Evolutionary conservation across 352 stramenopile genomes (phyloP).

Genomic region (Phytophthora hibernalis): DNA sequence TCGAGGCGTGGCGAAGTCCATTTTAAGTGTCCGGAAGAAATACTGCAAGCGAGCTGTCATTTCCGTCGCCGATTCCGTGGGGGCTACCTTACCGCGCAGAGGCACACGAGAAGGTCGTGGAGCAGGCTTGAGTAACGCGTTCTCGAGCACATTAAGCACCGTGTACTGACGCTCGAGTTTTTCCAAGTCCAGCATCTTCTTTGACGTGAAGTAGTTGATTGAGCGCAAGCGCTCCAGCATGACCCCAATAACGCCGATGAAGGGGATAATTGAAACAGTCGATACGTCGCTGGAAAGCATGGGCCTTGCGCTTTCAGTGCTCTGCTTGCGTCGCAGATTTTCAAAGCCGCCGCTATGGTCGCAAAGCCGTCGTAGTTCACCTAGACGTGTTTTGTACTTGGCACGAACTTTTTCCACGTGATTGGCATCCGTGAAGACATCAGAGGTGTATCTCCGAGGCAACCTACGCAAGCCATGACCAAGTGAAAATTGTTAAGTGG

Average conservation of each 20-base stretch:
- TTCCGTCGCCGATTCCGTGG: conserved; percentile 22
- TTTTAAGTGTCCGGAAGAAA: conserved; percentile 44
- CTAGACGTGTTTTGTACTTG: conserved; percentile 72
- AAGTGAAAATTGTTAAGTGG: conserved; percentile 79
- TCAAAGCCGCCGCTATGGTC: conserved; percentile 79
- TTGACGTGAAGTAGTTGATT: conserved; percentile 51
- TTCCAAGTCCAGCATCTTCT: conserved; percentile 58
- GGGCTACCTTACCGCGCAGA: conserved; percentile 24
- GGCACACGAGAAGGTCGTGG: conserved; percentile 26
- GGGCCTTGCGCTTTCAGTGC: conserved; percentile 36
- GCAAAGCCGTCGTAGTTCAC: conserved; percentile 67
- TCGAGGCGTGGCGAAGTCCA: conserved; percentile 53
- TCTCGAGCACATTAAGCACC: conserved; percentile 58
- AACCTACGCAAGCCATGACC: conserved; percentile 83
- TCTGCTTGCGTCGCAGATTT: conserved; percentile 68
- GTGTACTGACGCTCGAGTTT: conserved; percentile 70
- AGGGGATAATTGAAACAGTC: conserved; percentile 59
- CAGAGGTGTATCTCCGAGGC: conserved; percentile 70
- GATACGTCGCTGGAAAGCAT: conserved; percentile 27
- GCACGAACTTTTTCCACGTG: conserved; percentile 77
- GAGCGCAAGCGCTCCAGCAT: conserved; percentile 68
- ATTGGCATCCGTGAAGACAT: conserved; percentile 72
- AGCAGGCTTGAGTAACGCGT: conserved; percentile 41
- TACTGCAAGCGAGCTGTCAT: conserved; percentile 36
- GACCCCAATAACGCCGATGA: conserved; percentile 76